These are phyloP conservation scores for Besnoitia besnoiti DNA, from an alignment of 169 alveolate species.

Conservation along the genomic window DNA sequence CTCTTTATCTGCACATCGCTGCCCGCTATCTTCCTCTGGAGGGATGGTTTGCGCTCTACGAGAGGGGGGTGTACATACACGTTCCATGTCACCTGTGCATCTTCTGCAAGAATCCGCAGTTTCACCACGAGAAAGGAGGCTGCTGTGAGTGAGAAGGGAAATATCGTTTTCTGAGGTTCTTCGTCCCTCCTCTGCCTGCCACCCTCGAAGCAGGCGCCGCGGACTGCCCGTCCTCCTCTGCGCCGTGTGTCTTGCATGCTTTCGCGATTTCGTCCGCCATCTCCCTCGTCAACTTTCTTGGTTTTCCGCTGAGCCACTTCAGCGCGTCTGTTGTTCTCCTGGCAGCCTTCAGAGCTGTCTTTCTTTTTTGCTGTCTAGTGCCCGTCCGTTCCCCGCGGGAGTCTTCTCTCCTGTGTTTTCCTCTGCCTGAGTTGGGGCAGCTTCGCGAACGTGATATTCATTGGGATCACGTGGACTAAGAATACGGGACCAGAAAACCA, in stretches of 20 bases:
- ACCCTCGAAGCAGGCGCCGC: not conserved
- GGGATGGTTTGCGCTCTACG: too few species aligned
- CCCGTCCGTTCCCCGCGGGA: not conserved
- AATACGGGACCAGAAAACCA: too few species aligned
- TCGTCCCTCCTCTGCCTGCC: not conserved
- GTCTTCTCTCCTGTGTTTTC: not conserved
- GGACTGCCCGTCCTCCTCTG: not conserved
- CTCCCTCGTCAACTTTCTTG: not conserved
- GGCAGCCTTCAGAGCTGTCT: not conserved
- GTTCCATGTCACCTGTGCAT: too few species aligned
- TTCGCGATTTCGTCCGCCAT: not conserved
- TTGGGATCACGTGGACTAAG: too few species aligned
- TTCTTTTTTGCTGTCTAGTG: not conserved
- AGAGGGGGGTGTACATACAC: too few species aligned
- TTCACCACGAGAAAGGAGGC: not conserved
- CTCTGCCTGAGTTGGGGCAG: too few species aligned
- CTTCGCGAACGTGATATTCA: too few species aligned
- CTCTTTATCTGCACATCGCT: too few species aligned
- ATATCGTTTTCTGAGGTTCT: too few species aligned
- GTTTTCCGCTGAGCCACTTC: not conserved
- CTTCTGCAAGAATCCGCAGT: not conserved
- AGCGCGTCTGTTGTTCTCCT: not conserved
- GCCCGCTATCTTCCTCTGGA: too few species aligned
- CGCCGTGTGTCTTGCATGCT: slow-evolving; percentile 11
- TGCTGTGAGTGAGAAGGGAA: too few species aligned